Conservation (phyloP, 768 basidiomycete genomes). For the Tricholoma flavovirens region DNA sequence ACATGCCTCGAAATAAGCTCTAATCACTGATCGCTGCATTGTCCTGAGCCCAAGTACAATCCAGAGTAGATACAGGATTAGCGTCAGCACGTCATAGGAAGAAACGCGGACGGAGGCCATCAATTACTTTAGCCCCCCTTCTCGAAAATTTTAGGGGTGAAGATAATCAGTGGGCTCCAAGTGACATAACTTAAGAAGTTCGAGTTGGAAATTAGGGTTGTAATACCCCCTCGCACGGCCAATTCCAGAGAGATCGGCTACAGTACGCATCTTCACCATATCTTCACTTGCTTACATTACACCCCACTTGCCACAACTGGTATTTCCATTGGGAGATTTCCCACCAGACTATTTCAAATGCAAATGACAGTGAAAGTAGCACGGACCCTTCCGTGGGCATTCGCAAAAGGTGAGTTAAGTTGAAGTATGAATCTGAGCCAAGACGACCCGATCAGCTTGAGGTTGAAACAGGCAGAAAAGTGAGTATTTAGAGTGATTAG, state of each 20-base stretch:
- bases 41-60: no score
- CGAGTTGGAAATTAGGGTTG: not conserved
- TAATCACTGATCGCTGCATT: not conserved
- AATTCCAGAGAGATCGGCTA: not conserved
- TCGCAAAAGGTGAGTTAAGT: not conserved
- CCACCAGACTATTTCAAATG: slow-evolving; percentile 14
- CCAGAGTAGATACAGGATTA: no score
- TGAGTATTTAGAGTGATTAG: slow-evolving; percentile 50
- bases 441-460: slow-evolving; percentile 1
- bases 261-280: no score
- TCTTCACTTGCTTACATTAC: slow-evolving; percentile 6
- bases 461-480: slow-evolving; percentile 26
- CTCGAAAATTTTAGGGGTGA: not conserved
- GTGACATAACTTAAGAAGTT: not conserved
- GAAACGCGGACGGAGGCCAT: not conserved
- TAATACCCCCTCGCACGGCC: not conserved
- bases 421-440: not conserved
- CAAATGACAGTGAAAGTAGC: slow-evolving; percentile 5
- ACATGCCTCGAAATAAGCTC: not conserved
- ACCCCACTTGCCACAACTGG: slow-evolving; percentile 13
- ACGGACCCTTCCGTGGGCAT: slow-evolving; percentile 1
- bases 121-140: not conserved
- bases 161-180: not conserved
- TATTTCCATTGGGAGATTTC: slow-evolving; percentile 17
- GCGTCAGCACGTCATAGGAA: not conserved